Evolutionary conservation across 1,284 basidiomycete species (phyloP), one percentile per base, ranked within the genome.

Genomic region (Microbotryum lychnidis-dioicae): DNA sequence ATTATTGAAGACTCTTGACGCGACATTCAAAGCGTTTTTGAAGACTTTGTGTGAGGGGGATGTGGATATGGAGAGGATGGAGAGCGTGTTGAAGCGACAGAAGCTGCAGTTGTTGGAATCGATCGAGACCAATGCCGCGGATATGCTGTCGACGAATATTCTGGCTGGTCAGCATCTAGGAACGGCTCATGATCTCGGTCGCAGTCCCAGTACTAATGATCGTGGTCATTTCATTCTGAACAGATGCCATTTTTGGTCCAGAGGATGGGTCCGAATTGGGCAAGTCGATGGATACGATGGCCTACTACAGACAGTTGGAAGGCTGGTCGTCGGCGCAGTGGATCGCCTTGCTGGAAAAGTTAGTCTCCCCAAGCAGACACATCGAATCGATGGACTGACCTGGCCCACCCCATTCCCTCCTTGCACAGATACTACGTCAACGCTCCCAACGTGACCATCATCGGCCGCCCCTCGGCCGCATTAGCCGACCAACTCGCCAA

Each of bases 61-160:
- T 6, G 80, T 98, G 60, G 91, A 98, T 76, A 93, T 97, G 87
- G 81, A 86, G 37, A 80, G 96, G 29, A 97, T 99, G 87, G 76
- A 76, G 21, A 87, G 89, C 82, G 80, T 97, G 23, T 85, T 99
- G 59, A 83, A 87, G 67, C 80, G 92, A 45, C 91, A 97, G 72
- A 87, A 90, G 75, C 57, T 71, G 4, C 62, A 70, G 58, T 66
- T 76, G 2, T 70, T 76, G 20, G 74, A 76, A 56, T 69, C 72
- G 50, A 72, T 78, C 56, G 77, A 78, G 70, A 75, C 72, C 25
- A 74, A 76, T 57, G 73, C 77, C 1, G 69, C 73, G 21, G 75
- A 76, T 52, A 72, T 70, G 18, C 70, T 78, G 25, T 71, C 73
- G 4, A 72, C 74, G 42, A 65, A 73, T 23, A 69, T 78, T 49